Base-by-base conservation (phyloP, 306 rosid genomes). In the Quercus wislizeni region DNA sequence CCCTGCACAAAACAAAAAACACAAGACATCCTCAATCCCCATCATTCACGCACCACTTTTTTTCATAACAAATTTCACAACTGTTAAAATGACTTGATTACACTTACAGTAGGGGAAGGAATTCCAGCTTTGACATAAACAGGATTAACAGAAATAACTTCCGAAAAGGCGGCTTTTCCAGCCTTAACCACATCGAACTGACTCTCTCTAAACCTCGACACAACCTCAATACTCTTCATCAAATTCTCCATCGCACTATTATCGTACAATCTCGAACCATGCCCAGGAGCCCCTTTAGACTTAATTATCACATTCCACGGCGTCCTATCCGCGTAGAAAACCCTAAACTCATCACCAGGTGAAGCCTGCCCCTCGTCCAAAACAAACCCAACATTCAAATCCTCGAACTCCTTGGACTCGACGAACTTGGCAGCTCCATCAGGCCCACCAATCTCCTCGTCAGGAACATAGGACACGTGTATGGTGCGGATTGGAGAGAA, bases 351-450 rank as follows among this genome's bases (percentile, higher is more conserved):
- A 1, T 92, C 95, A 6, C 88, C 87, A 0, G 90, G 88, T 0
- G 87, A 84, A 5, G 99, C 97, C 85, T 91, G 99, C 1, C 99
- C 99, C 78, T 94, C 99, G 65, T 94, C 99, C 81, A 94, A 52
- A 54, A 78, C 83, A 30, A 94, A 92, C 23, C 97, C 99, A 2
- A 92, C 86, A 6, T 86, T 88, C 85, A 94, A 80, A 1, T 71
- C 78, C 55, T 58, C 58, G 20, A 94, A 91, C 15, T 91, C 85
- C 75, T 86, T 58, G 2, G 97, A 94, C 2, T 35, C 78, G 1
- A 84, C 87, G 71, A 94, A 92, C 87, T 73, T 84, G 5, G 73
- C 86, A 2, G 87, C 85, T 27, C 97, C 97, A 33, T 79, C 80
- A 0, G 71, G 4, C 30, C 99, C 97, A 5, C 99, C 99, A 4